Evolutionary conservation across 495 filamentous ascomycete genomes (phyloP), one percentile per base, ranked within the genome.

Genomic region (Friedmanniomyces simplex): DNA sequence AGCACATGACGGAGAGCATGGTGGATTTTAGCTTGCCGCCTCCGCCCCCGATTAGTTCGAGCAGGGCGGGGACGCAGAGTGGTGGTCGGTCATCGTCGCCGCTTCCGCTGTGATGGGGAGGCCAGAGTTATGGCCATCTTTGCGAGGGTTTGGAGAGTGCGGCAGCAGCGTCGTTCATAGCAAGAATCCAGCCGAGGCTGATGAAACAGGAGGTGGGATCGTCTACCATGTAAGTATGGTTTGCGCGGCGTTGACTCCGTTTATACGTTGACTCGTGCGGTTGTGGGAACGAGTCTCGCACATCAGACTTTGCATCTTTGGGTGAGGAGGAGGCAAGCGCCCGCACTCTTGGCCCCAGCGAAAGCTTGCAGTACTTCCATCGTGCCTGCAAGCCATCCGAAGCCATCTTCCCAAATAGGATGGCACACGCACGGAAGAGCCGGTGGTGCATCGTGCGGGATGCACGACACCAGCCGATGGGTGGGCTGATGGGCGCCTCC

Each of bases 1-100:
- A 34, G 30, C 16, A 3, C 25, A 20, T 16, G 11, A 24, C 42
- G 51, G 34, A 25, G 34, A 54, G 51, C 20, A 16, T 54, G 32
- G 32, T 18, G 20, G 51, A 54, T 28, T 54, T 54, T 21, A 54
- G 51, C 37, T 28, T 54, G 51, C 51, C 51, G 37, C 51, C 51
- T 22, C 51, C 51, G 18, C 51, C 51, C 8, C 51, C 37, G 3
- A 24, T 54, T 21, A 54, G 51, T 26, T 52, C 49, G 2, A 52
- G 46, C 14, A 3, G 39, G 39, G 39, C 39, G 39, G 39, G 39
- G 39, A 43, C 39, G 39, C 39, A 43, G 39, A 43, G 39, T 43
- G 39, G 39, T 16, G 39, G 39, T 16, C 13, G 39, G 39, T 43
- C 39, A 13, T n/a, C 14, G 14, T 16, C 39, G 39, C 39, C 39